phyloP scores from a whole-genome alignment of 176 grass and related monocot genomes.

The Aegilops umbellulata region DNA sequence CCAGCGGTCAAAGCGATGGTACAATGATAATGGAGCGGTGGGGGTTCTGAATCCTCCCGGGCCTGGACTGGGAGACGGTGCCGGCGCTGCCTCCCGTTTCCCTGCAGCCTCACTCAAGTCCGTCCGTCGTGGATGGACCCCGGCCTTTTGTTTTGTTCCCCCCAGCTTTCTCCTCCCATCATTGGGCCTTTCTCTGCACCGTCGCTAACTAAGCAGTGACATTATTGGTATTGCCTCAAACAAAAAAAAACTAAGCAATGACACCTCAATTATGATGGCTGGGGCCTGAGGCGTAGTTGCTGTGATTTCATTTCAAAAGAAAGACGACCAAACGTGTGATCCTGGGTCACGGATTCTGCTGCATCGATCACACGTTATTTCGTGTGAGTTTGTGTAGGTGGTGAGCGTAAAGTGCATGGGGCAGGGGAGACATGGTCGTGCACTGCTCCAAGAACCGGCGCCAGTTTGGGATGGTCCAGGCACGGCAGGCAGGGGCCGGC shows the following conservation, averaged over 20 bases:
- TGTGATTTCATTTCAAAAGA: not conserved
- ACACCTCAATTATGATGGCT: not conserved
- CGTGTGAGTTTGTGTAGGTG: not conserved
- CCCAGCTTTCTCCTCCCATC: not conserved
- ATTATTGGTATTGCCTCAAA: no score
- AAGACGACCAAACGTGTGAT: not conserved
- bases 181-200: not conserved
- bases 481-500: not conserved
- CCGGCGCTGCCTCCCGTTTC: slow-evolving; percentile 66
- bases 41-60: not conserved
- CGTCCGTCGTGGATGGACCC: not conserved
- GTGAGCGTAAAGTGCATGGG: not conserved
- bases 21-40: slow-evolving; percentile 46
- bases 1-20: slow-evolving; percentile 58
- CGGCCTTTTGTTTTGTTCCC: not conserved
- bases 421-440: slow-evolving; percentile 17
- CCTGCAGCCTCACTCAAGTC: slow-evolving; percentile 45
- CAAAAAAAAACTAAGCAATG: not conserved
- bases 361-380: not conserved
- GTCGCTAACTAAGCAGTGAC: not conserved
- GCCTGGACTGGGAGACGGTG: slow-evolving; percentile 8
- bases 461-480: slow-evolving; percentile 26
- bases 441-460: slow-evolving; percentile 21
- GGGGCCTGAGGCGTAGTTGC: no score
- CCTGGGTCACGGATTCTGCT: not conserved